Evolutionary conservation across 2,329 filamentous ascomycete genomes (phyloP).

Genomic region (Colletotrichum tabaci): DNA sequence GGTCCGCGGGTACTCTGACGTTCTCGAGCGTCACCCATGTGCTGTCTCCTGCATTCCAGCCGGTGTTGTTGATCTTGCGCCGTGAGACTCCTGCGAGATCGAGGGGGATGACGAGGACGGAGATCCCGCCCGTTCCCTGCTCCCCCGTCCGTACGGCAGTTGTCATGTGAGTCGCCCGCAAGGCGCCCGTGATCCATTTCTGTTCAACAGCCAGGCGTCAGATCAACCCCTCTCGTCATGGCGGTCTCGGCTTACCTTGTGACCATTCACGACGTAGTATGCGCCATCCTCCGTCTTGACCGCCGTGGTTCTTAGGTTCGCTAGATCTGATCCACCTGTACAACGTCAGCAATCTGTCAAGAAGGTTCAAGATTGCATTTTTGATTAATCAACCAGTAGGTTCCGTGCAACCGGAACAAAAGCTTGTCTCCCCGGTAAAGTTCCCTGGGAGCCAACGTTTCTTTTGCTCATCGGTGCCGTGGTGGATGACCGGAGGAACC

Average conservation of each 20-base stretch:
- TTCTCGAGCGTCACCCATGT: slow-evolving; percentile 71
- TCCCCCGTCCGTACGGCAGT: slow-evolving; percentile 74
- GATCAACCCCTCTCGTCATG: fast-evolving
- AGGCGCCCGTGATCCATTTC: slow-evolving; percentile 77
- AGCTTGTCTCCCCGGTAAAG: slow-evolving; percentile 70
- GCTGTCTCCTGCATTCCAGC: slow-evolving; percentile 74
- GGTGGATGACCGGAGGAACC: slow-evolving; percentile 72
- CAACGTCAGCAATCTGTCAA: background rate
- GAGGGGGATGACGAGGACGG: slow-evolving; percentile 70
- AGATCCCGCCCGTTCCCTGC: slow-evolving; percentile 67
- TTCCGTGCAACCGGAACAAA: slow-evolving; percentile 77
- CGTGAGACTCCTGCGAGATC: slow-evolving; percentile 63
- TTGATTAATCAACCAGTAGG: slow-evolving; percentile 64
- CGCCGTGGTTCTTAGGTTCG: slow-evolving; percentile 74
- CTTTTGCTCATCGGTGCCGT: slow-evolving; percentile 73
- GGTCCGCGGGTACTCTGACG: slow-evolving; percentile 67
- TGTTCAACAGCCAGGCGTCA: slow-evolving; percentile 48
- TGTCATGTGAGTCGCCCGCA: slow-evolving; percentile 73
- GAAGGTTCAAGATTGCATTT: too few relatives aligned
- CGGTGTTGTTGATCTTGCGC: slow-evolving; percentile 69
- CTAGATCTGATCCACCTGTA: slow-evolving; percentile 59
- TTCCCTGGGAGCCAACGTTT: slow-evolving; percentile 71
- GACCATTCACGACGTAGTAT: slow-evolving; percentile 73
- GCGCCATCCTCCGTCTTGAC: slow-evolving; percentile 58
- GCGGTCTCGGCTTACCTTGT: slow-evolving; percentile 51